A percentile compares a stretch with the other conserved stretches of the same genome.
phyloP scores from a whole-genome alignment of 768 basidiomycete genomes.

The Ramaria rubella region DNA sequence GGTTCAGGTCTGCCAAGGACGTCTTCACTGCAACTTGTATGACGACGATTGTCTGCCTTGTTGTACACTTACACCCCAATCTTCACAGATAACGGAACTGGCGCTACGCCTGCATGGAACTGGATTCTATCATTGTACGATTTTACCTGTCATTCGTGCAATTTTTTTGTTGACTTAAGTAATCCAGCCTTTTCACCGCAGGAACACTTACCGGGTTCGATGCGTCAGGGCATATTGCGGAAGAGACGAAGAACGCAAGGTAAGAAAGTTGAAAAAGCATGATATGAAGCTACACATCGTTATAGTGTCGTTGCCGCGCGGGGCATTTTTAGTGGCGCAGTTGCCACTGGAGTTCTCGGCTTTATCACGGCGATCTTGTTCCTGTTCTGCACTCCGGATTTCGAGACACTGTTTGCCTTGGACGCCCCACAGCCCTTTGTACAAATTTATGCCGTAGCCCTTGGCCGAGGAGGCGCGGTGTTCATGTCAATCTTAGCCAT shows the following conservation, averaged over 20 bases:
- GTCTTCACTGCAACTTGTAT: slow-evolving; percentile 77
- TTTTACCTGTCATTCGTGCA: slow-evolving; percentile 13
- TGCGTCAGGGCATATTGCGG: slow-evolving; percentile 80
- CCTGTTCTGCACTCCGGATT: slow-evolving; percentile 77
- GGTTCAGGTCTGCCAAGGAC: slow-evolving; percentile 76
- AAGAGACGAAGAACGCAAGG: slow-evolving; percentile 82
- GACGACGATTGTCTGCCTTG: slow-evolving; percentile 21
- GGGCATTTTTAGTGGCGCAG: slow-evolving; percentile 72
- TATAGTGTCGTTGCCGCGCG: slow-evolving; percentile 68
- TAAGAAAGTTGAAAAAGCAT: slow-evolving; percentile 15
- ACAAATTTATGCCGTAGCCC: slow-evolving; percentile 74
- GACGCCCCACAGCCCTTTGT: slow-evolving; percentile 89
- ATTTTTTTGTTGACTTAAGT: background rate
- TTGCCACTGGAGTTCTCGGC: slow-evolving; percentile 75
- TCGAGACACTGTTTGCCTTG: slow-evolving; percentile 67
- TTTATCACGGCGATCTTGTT: slow-evolving; percentile 75
- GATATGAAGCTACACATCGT: slow-evolving; percentile 1
- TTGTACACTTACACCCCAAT: background rate
- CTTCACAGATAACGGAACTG: slow-evolving; percentile 77
- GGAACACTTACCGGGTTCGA: slow-evolving; percentile 90
- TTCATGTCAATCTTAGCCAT: slow-evolving; percentile 86
- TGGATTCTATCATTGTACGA: slow-evolving; percentile 84
- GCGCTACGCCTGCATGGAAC: slow-evolving; percentile 83
- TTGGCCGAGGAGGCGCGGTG: slow-evolving; percentile 71
- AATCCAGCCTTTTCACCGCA: slow-evolving; percentile 68